Conservation (phyloP, 495 filamentous ascomycete genomes). For the Penicillium bovifimosum region DNA sequence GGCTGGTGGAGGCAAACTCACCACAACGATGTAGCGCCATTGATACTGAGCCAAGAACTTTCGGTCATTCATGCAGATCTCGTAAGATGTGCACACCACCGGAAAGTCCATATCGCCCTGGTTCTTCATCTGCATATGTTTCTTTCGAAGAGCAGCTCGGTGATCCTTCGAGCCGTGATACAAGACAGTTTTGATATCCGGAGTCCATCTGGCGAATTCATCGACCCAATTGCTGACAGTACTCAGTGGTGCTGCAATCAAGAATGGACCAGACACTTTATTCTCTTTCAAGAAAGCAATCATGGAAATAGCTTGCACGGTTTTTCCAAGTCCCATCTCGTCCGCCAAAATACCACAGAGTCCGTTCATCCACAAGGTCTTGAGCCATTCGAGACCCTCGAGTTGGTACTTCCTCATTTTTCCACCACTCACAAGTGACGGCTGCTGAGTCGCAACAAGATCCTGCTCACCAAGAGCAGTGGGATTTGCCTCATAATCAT, state of each 20-base stretch:
- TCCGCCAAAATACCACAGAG: conserved; percentile 93
- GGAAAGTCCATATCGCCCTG: conserved; percentile 69
- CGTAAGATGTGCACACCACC: conserved; percentile 87
- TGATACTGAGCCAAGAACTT: conserved; percentile 72
- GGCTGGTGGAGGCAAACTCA: conserved; percentile 33
- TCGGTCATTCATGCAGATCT: conserved; percentile 89
- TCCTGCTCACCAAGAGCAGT: conserved; percentile 68
- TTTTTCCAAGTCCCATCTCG: conserved; percentile 97
- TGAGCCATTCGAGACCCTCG: conserved; percentile 90
- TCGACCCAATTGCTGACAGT: conserved; percentile 96
- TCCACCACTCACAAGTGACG: conserved; percentile 76
- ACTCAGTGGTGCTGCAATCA: conserved; percentile 85
- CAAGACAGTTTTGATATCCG: conserved; percentile 74
- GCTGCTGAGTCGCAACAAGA: conserved; percentile 75
- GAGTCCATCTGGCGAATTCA: conserved; percentile 87
- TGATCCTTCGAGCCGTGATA: conserved; percentile 81
- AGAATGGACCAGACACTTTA: conserved; percentile 78
- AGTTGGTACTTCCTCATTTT: conserved; percentile 92
- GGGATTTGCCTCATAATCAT: conserved; percentile 52
- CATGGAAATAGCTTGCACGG: conserved; percentile 87
- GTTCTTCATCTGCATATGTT: conserved; percentile 52
- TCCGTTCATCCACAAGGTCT: conserved; percentile 81
- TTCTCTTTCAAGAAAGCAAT: conserved; percentile 85
- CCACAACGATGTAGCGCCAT: conserved; percentile 96
- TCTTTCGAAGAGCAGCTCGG: conserved; percentile 63